Conservation (phyloP, 176 grass and related monocot species). For the Zea luxurians region DNA sequence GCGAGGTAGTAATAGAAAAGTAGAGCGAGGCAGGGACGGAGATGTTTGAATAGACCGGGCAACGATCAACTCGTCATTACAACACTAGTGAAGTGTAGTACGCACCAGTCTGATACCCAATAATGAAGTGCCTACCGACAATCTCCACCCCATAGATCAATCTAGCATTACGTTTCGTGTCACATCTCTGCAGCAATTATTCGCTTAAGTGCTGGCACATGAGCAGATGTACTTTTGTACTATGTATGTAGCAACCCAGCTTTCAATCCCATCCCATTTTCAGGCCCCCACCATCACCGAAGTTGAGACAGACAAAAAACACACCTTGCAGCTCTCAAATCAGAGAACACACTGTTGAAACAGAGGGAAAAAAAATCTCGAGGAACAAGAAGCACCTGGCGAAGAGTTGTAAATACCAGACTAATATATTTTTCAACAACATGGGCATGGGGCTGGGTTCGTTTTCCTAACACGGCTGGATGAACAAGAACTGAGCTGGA, state of each 20-base stretch:
- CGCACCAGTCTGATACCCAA: no score
- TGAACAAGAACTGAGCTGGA: conserved; percentile 38
- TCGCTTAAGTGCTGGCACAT: background rate
- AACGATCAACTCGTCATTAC: no score
- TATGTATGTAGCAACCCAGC: background rate
- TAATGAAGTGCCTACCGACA: no score
- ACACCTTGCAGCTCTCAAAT: background rate
- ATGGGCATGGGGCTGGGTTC: conserved; percentile 17
- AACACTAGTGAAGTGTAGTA: no score
- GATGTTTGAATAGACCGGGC: no score
- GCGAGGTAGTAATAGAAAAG: no score
- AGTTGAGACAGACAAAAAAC: background rate
- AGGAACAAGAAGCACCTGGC: background rate
- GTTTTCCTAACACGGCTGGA: conserved; percentile 35
- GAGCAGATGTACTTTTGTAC: no score
- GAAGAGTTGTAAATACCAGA: conserved; percentile 25
- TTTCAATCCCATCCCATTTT: background rate
- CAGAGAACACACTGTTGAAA: background rate
- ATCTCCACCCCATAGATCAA: no score
- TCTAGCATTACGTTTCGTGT: no score
- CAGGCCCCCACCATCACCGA: background rate
- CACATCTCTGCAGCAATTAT: background rate
- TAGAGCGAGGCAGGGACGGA: no score
- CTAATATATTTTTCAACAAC: conserved; percentile 43
- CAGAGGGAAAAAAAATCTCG: background rate